Percentiles rank a stretch among this genome's conserved stretches.
These are phyloP conservation scores for Crucibulum laeve DNA, from an alignment of 768 basidiomycete species.

Conservation along the genomic window DNA sequence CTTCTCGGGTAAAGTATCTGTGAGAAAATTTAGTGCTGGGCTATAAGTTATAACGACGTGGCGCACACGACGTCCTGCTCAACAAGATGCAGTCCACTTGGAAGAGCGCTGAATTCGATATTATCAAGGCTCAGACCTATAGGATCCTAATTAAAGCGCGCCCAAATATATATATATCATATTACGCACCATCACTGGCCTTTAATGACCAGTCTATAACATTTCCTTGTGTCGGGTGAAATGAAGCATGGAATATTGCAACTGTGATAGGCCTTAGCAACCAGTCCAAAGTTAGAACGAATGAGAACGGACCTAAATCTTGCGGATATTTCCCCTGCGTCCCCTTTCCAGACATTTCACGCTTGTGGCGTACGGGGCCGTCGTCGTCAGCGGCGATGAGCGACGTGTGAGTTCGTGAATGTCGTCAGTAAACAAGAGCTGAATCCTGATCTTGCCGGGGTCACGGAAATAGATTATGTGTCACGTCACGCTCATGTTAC, in stretches of 20 bases:
- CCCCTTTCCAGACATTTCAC: neutral
- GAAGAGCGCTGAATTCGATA: conserved; percentile 78
- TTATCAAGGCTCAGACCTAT: conserved; percentile 63
- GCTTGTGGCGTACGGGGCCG: too few relatives aligned
- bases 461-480: too few relatives aligned
- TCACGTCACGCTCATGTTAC: too few relatives aligned
- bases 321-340: conserved; percentile 33
- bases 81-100: conserved; percentile 77
- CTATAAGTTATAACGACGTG: neutral
- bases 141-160: neutral
- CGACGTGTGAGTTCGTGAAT: too few relatives aligned
- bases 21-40: conserved; percentile 3
- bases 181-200: conserved; percentile 54
- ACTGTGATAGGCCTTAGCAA: conserved; percentile 35
- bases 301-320: conserved; percentile 43
- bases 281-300: neutral
- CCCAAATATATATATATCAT: neutral
- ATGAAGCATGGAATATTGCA: conserved; percentile 81
- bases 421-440: too few relatives aligned
- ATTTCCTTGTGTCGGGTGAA: conserved; percentile 81
- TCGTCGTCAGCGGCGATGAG: too few relatives aligned
- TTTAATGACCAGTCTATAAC: conserved; percentile 76
- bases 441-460: too few relatives aligned
- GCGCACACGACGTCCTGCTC: conserved; percentile 78
- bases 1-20: conserved; percentile 73